Conservation (phyloP, 2,329 filamentous ascomycete genomes). For the Fusarium sp. region DNA sequence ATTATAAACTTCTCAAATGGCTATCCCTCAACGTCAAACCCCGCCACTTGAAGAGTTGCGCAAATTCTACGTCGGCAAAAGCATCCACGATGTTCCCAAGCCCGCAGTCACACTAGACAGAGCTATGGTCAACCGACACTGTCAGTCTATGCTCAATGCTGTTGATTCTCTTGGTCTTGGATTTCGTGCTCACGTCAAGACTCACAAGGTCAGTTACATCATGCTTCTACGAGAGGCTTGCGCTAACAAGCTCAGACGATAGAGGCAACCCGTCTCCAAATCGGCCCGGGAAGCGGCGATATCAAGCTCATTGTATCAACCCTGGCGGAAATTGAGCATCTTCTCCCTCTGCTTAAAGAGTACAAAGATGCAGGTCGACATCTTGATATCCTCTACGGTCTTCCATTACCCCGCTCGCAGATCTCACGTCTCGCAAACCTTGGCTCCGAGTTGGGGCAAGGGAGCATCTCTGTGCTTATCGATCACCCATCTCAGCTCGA, state of each 20-base stretch:
- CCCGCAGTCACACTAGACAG: conserved; percentile 65
- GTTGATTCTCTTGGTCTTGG: conserved; percentile 56
- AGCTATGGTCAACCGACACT: conserved; percentile 62
- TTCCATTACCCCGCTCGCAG: conserved; percentile 64
- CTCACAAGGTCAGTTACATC: conserved; percentile 69
- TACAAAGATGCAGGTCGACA: conserved; percentile 32
- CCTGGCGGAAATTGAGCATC: conserved; percentile 63
- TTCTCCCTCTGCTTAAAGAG: conserved; percentile 59
- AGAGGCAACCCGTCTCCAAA: conserved; percentile 63
- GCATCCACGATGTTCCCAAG: conserved; percentile 52
- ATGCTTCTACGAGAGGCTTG: too few relatives aligned
- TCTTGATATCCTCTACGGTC: conserved; percentile 63
- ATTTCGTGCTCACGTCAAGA: conserved; percentile 71
- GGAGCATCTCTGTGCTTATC: conserved; percentile 61
- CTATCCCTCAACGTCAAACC: conserved; percentile 28
- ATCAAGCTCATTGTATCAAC: conserved; percentile 68
- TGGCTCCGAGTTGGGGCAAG: conserved; percentile 53
- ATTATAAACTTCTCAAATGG: conserved; percentile 1
- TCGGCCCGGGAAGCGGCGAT: conserved; percentile 51
- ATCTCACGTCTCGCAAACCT: conserved; percentile 58
- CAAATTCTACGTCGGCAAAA: conserved; percentile 41
- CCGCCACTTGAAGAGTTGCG: conserved; percentile 24
- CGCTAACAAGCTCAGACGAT: conserved; percentile 52
- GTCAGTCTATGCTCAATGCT: conserved; percentile 62
- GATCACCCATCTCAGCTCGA: conserved; percentile 62